Conservation (phyloP, 164 flowering plant genomes). For the Sextonia rubra region DNA sequence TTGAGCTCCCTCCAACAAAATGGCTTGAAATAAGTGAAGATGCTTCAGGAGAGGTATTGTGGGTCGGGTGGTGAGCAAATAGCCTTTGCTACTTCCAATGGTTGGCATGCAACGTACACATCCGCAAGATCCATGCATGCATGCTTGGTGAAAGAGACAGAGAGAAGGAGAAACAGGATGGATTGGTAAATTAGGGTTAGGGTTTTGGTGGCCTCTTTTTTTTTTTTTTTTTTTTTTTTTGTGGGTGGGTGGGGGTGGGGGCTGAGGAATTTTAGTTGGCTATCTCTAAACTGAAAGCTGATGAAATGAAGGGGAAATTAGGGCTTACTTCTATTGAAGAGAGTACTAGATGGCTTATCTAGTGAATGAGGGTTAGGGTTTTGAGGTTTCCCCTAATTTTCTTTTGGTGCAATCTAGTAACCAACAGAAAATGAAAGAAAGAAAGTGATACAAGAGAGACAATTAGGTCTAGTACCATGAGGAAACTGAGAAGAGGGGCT, state of each 20-base stretch:
- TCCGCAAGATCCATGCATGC: slow-evolving; percentile 9
- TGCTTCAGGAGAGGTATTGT: slow-evolving; percentile 5
- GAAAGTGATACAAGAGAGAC: neutral
- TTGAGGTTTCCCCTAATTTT: neutral
- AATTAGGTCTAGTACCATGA: slow-evolving; percentile 54
- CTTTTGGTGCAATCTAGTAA: neutral
- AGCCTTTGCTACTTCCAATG: slow-evolving; percentile 8
- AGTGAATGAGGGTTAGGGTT: slow-evolving; percentile 20
- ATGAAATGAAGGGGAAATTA: neutral
- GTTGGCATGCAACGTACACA: slow-evolving; percentile 11
- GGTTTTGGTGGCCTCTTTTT: neutral
- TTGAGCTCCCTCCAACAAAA: slow-evolving; percentile 20
- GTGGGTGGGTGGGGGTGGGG: too few relatives aligned
- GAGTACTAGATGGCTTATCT: neutral
- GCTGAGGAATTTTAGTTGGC: neutral
- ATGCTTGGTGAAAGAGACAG: neutral
- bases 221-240: neutral
- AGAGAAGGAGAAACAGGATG: neutral
- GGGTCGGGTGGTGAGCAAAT: neutral
- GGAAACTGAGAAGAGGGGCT: slow-evolving; percentile 79
- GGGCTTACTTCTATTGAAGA: slow-evolving; percentile 1
- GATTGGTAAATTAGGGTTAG: slow-evolving; percentile 2
- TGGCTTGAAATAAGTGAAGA: slow-evolving; percentile 18
- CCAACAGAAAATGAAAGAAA: neutral
- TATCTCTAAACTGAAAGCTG: neutral